Conservation (phyloP, 2,329 filamentous ascomycete genomes). For the Tympanopsis confertula region DNA sequence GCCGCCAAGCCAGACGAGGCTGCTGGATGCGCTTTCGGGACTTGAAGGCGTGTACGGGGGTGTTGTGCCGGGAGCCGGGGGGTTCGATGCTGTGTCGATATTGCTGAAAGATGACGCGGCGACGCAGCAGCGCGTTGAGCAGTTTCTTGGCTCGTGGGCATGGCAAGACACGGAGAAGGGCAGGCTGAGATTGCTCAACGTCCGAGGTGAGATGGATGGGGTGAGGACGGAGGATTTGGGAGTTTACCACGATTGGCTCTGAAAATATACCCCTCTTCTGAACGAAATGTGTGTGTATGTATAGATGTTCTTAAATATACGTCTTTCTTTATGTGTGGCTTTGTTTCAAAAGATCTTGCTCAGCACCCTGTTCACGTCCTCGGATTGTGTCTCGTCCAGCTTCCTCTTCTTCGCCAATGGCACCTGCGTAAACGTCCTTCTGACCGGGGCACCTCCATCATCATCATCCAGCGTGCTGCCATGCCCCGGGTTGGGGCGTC, state of each 20-base stretch:
- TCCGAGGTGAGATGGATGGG: conserved; percentile 65
- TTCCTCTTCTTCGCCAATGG: conserved; percentile 38
- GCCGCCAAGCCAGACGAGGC: conserved; percentile 69
- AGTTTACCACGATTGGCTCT: conserved; percentile 31
- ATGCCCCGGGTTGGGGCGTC: conserved; percentile 10
- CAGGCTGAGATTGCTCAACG: conserved; percentile 56
- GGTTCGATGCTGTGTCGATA: conserved; percentile 79
- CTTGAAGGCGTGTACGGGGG: conserved; percentile 78
- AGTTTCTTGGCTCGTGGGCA: conserved; percentile 38
- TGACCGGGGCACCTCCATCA: conserved; percentile 10
- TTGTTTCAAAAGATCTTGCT: conserved; percentile 58
- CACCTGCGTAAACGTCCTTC: conserved; percentile 56
- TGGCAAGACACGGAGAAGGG: conserved; percentile 53
- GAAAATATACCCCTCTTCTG: no score
- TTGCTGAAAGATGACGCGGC: conserved; percentile 63
- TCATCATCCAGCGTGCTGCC: conserved; percentile 9
- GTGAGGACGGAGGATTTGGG: conserved; percentile 32
- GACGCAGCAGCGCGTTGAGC: conserved; percentile 46
- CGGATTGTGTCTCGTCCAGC: conserved; percentile 32
- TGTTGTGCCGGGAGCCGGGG: conserved; percentile 86
- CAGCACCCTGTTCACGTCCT: conserved; percentile 45
- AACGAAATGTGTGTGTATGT: no score
- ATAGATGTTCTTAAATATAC: no score
- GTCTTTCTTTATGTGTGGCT: no score
- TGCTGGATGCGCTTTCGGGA: conserved; percentile 63